Base-by-base conservation (phyloP, 192 early-diverging fungal genomes). In the Backusella luteola region DNA sequence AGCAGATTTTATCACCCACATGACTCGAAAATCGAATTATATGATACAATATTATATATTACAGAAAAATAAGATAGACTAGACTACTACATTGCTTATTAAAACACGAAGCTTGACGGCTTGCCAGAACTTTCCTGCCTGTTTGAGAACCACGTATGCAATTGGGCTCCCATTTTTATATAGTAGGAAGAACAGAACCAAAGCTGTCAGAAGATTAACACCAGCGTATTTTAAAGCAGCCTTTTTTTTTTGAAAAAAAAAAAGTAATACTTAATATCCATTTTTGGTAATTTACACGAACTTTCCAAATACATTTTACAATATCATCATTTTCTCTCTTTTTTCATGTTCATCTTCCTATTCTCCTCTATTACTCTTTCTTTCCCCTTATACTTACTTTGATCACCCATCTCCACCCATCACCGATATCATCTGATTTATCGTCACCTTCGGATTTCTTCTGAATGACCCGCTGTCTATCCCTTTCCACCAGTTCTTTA, bases 201-300 rank as follows among this genome's bases (percentile, higher is more conserved):
- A 39, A 53, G 73, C 69, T n/a, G 80, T 81, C 53, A 81, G 63
- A 29, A 81, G 49, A 76, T 81, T 81, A 49, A 81, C 67, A 63
- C 67, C 72, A 12, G 80, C 80, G 63, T 81, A 76, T 46, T 74
- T 81, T 32, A 63, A 21, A n/a, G 80, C 80, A 34, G 76, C 80
- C 80, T 81, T 29, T 59, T 12, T 21, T 53, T 53, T 26, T 2
- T n/a, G 23, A 14, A 29, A 11, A 59, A 80, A 34, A 75, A 52
- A 21, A n/a, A 44, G 23, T 34, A 49, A 39, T 75, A 53, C 36
- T 67, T 52, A 63, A 63, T 63, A 63, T 63, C 56, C 23, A 29
- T 63, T 63, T 63, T 29, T 26, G 56, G 56, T 29, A 63, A 63
- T 63, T 63, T 26, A 63, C 56, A 63, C 56, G 21, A 9, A 63